Evolutionary conservation across 371 early-diverging fungal genomes (phyloP), one percentile per base, ranked within the genome.

Genomic region (Aphelidium insulamus): DNA sequence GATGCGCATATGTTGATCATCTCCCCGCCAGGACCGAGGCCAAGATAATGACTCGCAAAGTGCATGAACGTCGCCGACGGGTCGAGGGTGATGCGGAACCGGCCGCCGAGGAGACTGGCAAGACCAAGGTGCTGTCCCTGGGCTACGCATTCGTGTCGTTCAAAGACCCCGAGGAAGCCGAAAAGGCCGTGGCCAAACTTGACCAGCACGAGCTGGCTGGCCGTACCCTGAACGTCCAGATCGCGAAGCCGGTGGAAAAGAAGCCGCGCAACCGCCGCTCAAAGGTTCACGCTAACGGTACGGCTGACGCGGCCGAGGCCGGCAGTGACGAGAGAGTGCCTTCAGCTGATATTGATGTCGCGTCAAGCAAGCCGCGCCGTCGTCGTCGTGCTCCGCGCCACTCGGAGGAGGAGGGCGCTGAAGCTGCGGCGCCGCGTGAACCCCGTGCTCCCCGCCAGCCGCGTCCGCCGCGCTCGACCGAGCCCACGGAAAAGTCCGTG

Each of bases 61-160:
- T n/a, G n/a, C n/a, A n/a, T n/a, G n/a, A n/a, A n/a, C n/a, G n/a
- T n/a, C n/a, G n/a, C n/a, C n/a, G n/a, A n/a, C n/a, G n/a, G n/a
- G n/a, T n/a, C n/a, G n/a, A n/a, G n/a, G n/a, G n/a, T n/a, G n/a
- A n/a, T n/a, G n/a, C n/a, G n/a, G n/a, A n/a, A n/a, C n/a, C n/a
- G n/a, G n/a, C n/a, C n/a, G n/a, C n/a, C n/a, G n/a, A n/a, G n/a
- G n/a, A n/a, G n/a, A n/a, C n/a, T n/a, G n/a, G n/a, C n/a, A n/a
- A n/a, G n/a, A n/a, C n/a, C n/a, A n/a, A n/a, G n/a, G n/a, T n/a
- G n/a, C n/a, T n/a, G n/a, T 77, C 83, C 14, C 63, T 74, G 36
- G 87, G 83, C 28, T 88, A 75, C 53, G 92, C 86, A n/a, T 91
- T 88, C 48, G 77, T 88, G 14, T 62, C 80, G 26, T 88, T 72